These are phyloP conservation scores for Candida morakotiae DNA, from an alignment of 805 yeast genomes.

Conservation along the genomic window DNA sequence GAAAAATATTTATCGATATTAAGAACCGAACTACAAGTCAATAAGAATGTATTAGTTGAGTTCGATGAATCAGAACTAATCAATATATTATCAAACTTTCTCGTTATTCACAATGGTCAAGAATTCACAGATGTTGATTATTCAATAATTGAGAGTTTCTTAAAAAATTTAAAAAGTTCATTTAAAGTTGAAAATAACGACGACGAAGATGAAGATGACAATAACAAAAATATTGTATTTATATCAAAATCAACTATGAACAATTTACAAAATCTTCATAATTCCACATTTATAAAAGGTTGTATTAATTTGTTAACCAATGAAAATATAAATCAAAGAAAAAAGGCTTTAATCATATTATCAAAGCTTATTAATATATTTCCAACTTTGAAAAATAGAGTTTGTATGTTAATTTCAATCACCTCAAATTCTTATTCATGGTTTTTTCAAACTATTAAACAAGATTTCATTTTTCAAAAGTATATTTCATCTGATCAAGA, in stretches of 20 bases:
- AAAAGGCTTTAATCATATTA: slow-evolving; percentile 15
- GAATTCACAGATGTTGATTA: slow-evolving; percentile 16
- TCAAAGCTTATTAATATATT: slow-evolving; percentile 31
- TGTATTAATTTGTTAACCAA: slow-evolving; percentile 14
- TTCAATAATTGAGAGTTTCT: slow-evolving; percentile 7
- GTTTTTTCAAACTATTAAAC: slow-evolving; percentile 23
- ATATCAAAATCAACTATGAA: slow-evolving; percentile 5
- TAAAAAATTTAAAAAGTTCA: background rate
- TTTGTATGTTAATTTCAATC: slow-evolving; percentile 39
- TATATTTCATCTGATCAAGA: slow-evolving; percentile 11
- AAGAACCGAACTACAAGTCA: background rate
- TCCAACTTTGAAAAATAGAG: slow-evolving; percentile 32
- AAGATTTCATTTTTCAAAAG: slow-evolving; percentile 13
- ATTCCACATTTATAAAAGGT: slow-evolving; percentile 18
- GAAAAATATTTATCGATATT: slow-evolving; percentile 2
- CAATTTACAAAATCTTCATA: slow-evolving; percentile 15
- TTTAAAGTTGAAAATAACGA: slow-evolving; percentile 15
- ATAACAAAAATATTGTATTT: slow-evolving; percentile 11
- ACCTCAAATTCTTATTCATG: slow-evolving; percentile 36
- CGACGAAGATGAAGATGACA: slow-evolving; percentile 16
- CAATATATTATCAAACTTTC: slow-evolving; percentile 15
- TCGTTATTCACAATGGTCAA: slow-evolving; percentile 14
- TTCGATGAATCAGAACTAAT: slow-evolving; percentile 5
- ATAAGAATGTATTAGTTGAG: background rate
- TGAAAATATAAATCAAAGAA: slow-evolving; percentile 5